Conservation (phyloP, 192 early-diverging fungal genomes). For the Entomortierella lignicola region DNA sequence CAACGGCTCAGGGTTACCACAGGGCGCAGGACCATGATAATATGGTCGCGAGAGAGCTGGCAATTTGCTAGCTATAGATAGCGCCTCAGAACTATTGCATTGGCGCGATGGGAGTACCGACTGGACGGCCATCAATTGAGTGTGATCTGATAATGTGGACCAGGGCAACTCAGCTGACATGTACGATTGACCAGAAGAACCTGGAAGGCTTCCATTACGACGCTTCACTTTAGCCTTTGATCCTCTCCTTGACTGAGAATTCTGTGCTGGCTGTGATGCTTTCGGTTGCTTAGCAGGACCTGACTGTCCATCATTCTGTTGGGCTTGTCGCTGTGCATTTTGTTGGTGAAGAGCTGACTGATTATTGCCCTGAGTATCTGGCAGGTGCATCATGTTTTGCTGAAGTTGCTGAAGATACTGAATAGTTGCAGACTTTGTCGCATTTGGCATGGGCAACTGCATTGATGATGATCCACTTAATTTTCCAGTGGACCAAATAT, state of each 20-base stretch:
- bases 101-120: slow-evolving; percentile 4
- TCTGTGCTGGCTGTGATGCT: neutral
- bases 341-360: too few species aligned
- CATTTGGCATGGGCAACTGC: slow-evolving; percentile 14
- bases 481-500: neutral
- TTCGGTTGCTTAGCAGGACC: slow-evolving; percentile 4
- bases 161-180: slow-evolving; percentile 29
- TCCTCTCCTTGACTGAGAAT: slow-evolving; percentile 10
- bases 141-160: slow-evolving; percentile 16
- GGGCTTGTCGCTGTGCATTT: slow-evolving; percentile 1
- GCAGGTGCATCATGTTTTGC: slow-evolving; percentile 22
- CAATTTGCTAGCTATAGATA: neutral
- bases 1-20: slow-evolving; percentile 43
- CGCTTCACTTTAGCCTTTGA: slow-evolving; percentile 29
- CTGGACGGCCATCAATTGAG: slow-evolving; percentile 10
- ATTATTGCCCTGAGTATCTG: neutral
- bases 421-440: slow-evolving; percentile 18
- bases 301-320: neutral
- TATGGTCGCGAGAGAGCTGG: neutral
- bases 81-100: neutral
- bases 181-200: slow-evolving; percentile 1
- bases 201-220: slow-evolving; percentile 20
- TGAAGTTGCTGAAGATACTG: slow-evolving; percentile 42
- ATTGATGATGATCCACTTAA: slow-evolving; percentile 5
- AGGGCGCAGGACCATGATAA: slow-evolving; percentile 47